Conservation (phyloP, 306 rosid genomes). For the Lotus japonicus region DNA sequence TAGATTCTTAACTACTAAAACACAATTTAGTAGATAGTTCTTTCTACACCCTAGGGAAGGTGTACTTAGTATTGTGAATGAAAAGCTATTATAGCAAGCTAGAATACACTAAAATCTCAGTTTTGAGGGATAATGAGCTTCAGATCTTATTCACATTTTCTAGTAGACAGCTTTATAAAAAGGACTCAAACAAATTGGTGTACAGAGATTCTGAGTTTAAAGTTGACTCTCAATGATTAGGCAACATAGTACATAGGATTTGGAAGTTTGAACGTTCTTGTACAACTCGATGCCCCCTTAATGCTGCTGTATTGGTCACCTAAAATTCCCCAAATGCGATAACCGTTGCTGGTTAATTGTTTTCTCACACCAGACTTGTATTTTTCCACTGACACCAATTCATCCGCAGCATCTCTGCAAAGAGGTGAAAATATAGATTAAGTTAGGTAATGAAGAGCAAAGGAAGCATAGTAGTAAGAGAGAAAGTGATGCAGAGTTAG, state of each 20-base stretch:
- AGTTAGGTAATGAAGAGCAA: background rate
- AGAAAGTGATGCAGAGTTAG: background rate
- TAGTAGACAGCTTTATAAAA: background rate
- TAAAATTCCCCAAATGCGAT: slow-evolving; percentile 30
- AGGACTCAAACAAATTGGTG: background rate
- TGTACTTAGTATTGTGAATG: background rate
- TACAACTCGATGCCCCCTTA: slow-evolving; percentile 7
- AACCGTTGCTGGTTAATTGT: slow-evolving; percentile 1
- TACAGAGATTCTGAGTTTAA: background rate
- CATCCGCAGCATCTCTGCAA: slow-evolving; percentile 25
- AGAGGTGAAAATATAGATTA: background rate
- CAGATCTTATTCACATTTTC: background rate
- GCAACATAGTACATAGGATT: slow-evolving; percentile 38
- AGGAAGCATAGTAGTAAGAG: background rate
- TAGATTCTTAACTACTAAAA: too few species aligned
- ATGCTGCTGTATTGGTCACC: slow-evolving; percentile 33
- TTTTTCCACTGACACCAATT: slow-evolving; percentile 22
- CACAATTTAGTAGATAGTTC: too few species aligned
- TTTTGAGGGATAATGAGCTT: background rate
- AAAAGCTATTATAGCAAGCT: background rate
- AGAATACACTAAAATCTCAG: background rate
- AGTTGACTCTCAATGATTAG: background rate
- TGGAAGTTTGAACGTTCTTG: slow-evolving; percentile 30
- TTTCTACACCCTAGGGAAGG: too few species aligned
- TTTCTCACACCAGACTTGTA: slow-evolving; percentile 27